Base-by-base conservation (phyloP, 202 grass and related monocot genomes). In the Dendrocalamus latiflorus region DNA sequence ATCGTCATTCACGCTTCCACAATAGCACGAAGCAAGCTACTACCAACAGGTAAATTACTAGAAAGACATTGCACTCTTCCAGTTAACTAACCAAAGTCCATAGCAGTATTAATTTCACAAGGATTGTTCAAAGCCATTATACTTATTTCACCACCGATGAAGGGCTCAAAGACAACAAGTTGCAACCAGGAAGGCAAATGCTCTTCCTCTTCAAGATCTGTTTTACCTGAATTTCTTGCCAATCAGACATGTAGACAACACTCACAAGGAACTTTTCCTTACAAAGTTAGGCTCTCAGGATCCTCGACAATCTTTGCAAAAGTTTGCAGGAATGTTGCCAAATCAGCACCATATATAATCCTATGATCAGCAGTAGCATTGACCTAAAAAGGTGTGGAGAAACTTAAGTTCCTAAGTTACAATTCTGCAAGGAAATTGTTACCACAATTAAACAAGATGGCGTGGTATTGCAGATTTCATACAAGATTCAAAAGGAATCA, bases 301-400 rank as follows among this genome's bases (percentile, higher is more conserved):
- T 93, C 85, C 86, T 95, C 89, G 20, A 91, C 74, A 78, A 95
- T 95, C 75, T 95, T 92, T 82, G 96, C 83, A 82, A 99, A 99
- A 24, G 93, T 95, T 70, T 92, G 86, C 20, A 99, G 77, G 79
- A 95, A 99, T 65, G 96, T 86, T 68, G 96, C 96, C 87, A 99
- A 85, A 61, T 95, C 93, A 85, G 93, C 87, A 69, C 96, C 96
- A 38, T 95, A 95, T 21, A 95, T 90, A 84, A 98, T 95, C 75
- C 93, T 85, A 81, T 95, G 96, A 73, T 98, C 96, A 84, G 96
- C 93, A 75, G 96, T 98, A 41, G 90, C 93, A 44, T 98, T 95
- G 76, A 98, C 91, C 91, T 98, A 88, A 68, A 90, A 87, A 89
- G 9, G 47, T 11, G 4, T 17, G 47, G 28, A 82, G 9, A 28